Percentiles rank a stretch among this genome's conserved stretches.
phyloP scores from a whole-genome alignment of 768 basidiomycete genomes.

The Boletus subcaerulescens region DNA sequence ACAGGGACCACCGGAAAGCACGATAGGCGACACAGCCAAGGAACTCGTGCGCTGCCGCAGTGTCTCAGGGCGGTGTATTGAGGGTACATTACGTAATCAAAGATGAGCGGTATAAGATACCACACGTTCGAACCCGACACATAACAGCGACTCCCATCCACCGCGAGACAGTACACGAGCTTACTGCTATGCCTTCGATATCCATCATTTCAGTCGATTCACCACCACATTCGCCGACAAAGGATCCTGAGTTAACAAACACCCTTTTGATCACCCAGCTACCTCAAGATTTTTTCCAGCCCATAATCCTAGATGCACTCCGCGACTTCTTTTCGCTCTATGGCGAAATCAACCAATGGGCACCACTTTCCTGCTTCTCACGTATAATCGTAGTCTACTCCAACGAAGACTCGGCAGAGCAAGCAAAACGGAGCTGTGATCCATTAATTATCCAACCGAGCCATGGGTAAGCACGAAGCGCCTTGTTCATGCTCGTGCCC shows the following conservation, averaged over 20 bases:
- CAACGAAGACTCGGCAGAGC: slow-evolving; percentile 58
- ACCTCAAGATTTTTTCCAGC: slow-evolving; percentile 75
- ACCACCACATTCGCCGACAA: not conserved
- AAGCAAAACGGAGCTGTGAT: slow-evolving; percentile 65
- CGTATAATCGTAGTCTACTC: slow-evolving; percentile 82
- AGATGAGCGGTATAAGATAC: slow-evolving; percentile 2
- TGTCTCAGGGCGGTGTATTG: slow-evolving; percentile 1
- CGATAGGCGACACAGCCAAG: slow-evolving; percentile 19
- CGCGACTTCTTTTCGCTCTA: slow-evolving; percentile 69
- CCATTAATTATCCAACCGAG: slow-evolving; percentile 56
- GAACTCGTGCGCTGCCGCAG: not conserved
- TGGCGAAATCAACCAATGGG: slow-evolving; percentile 89
- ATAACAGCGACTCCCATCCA: slow-evolving; percentile 6
- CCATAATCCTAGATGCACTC: slow-evolving; percentile 62
- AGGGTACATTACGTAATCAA: slow-evolving; percentile 21
- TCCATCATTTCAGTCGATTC: slow-evolving; percentile 23
- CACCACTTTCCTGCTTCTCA: slow-evolving; percentile 76
- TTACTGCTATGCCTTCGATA: slow-evolving; percentile 25
- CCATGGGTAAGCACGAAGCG: slow-evolving; percentile 42
- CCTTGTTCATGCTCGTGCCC: not conserved
- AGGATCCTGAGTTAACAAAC: slow-evolving; percentile 53
- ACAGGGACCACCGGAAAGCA: slow-evolving; percentile 11
- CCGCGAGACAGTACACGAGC: not conserved
- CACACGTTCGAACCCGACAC: not conserved
- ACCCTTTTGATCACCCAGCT: slow-evolving; percentile 80